These are phyloP conservation scores for Ophiostoma piceae DNA, from an alignment of 2,329 filamentous ascomycete species.

Conservation along the genomic window DNA sequence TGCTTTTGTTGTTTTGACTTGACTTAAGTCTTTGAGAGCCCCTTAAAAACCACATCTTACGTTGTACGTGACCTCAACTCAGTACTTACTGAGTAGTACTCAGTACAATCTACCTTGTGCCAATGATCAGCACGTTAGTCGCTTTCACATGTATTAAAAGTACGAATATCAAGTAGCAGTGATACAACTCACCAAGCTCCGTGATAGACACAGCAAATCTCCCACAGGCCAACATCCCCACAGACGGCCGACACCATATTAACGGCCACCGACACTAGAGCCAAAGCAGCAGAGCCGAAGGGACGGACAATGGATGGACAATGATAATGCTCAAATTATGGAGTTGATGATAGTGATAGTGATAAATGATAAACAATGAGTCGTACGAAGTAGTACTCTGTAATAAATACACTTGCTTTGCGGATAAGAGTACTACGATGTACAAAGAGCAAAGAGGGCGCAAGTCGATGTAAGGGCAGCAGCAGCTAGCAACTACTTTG, in stretches of 20 bases:
- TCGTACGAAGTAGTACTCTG: background rate
- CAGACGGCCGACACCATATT: conserved; percentile 3
- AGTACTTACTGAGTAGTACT: too few relatives aligned
- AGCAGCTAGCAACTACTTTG: too few relatives aligned
- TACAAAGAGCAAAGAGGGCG: background rate
- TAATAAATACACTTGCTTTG: background rate
- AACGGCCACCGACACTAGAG: conserved; percentile 11
- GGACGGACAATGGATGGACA: background rate
- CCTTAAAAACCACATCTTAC: background rate
- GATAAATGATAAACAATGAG: too few relatives aligned
- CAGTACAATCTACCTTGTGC: background rate
- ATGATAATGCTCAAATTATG: background rate
- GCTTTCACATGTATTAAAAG: background rate
- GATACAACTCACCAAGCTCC: background rate
- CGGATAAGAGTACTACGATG: background rate
- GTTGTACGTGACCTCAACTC: background rate
- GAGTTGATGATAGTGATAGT: background rate
- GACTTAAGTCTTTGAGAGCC: background rate
- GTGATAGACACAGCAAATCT: conserved; percentile 8
- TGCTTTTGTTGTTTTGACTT: background rate
- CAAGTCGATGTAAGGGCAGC: too few relatives aligned
- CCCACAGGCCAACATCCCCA: conserved; percentile 8
- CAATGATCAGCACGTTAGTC: background rate
- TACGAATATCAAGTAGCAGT: background rate
- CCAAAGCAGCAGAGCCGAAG: conserved; percentile 11